These are phyloP conservation scores for Suillus fuscotomentosus DNA, from an alignment of 768 basidiomycete genomes.

Conservation along the genomic window DNA sequence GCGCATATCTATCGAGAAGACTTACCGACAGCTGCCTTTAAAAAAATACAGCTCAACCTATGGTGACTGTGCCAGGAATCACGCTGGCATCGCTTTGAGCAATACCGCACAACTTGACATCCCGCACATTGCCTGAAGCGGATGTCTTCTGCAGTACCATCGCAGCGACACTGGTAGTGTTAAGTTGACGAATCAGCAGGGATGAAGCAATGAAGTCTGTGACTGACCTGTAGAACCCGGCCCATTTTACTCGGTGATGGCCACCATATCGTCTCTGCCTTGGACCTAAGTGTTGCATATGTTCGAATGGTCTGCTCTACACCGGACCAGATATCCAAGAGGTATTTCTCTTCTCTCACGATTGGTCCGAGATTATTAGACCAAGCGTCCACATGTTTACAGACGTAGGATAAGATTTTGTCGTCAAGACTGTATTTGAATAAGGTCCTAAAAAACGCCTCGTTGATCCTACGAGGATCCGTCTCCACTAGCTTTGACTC, in stretches of 20 bases:
- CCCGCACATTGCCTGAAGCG: background rate
- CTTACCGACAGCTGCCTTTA: background rate
- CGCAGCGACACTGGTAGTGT: background rate
- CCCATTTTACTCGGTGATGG: background rate
- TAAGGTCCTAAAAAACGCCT: background rate
- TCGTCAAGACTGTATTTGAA: background rate
- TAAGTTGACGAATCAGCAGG: background rate
- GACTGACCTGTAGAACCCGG: background rate
- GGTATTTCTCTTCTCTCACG: background rate
- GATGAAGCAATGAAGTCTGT: background rate
- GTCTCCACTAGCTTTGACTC: background rate
- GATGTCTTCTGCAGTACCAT: background rate
- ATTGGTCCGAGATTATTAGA: background rate
- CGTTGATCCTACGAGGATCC: background rate
- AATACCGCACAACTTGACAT: background rate
- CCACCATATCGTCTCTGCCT: background rate
- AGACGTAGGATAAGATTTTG: background rate
- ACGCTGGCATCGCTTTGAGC: background rate
- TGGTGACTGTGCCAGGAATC: conserved; percentile 1
- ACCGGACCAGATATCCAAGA: background rate
- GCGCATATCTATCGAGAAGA: background rate
- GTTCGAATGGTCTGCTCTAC: too few species aligned
- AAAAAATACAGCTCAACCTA: background rate
- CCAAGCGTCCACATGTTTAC: background rate
- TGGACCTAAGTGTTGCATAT: background rate